A percentile compares a stretch with the other conserved stretches of the same genome.
Evolutionary conservation across 345 rosid species (phyloP).

Genomic region (Salix caprea): DNA sequence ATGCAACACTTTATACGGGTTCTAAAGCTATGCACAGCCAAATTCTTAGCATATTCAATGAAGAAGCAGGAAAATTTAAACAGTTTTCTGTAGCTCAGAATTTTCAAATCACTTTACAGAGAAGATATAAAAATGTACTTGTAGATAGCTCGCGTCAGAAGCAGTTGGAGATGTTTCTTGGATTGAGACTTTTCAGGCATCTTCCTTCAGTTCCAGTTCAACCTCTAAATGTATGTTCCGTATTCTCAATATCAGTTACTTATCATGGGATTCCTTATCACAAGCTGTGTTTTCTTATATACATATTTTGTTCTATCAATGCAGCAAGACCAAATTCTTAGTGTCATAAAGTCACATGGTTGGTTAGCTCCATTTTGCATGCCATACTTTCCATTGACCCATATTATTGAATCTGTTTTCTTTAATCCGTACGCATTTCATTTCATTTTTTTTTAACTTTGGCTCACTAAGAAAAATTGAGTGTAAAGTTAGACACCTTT

Average conservation of each 20-base stretch:
- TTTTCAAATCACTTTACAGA: slow-evolving; percentile 80
- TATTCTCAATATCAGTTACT: not conserved
- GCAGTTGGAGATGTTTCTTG: slow-evolving; percentile 95
- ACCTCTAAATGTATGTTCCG: slow-evolving; percentile 68
- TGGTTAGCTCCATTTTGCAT: not conserved
- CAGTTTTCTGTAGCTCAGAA: slow-evolving; percentile 93
- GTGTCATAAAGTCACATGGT: not conserved
- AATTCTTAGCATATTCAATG: slow-evolving; percentile 88
- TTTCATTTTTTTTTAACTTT: not conserved
- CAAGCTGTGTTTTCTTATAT: not conserved
- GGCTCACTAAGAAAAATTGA: too few species aligned
- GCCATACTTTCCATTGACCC: not conserved
- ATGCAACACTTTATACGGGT: slow-evolving; percentile 98
- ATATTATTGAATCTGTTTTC: not conserved
- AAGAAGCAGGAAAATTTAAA: slow-evolving; percentile 82
- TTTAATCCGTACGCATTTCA: not conserved
- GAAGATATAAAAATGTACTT: slow-evolving; percentile 85
- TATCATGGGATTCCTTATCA: not conserved
- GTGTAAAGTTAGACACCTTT: too few species aligned
- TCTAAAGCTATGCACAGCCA: slow-evolving; percentile 99
- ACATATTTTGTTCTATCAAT: not conserved
- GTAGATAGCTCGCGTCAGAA: slow-evolving; percentile 96
- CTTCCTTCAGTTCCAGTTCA: slow-evolving; percentile 83
- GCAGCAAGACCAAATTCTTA: not conserved
- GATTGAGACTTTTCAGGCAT: slow-evolving; percentile 91